Base-by-base conservation (phyloP, 2,329 filamentous ascomycete genomes). In the Ophiosphaerella narmari region DNA sequence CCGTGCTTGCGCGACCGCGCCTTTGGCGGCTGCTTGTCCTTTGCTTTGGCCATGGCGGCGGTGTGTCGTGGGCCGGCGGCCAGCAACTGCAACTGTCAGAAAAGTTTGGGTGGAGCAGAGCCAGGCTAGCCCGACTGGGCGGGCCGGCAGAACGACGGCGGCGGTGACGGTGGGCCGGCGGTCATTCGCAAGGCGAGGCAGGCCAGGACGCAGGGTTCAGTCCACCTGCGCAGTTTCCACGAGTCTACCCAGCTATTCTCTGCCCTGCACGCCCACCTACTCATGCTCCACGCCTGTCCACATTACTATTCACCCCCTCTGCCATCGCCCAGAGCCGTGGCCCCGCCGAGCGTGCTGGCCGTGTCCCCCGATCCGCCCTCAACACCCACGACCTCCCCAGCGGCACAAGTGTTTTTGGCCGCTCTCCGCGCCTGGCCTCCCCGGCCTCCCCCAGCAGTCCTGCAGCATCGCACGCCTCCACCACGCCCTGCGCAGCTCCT, bases 41-140 rank as follows among this genome's bases (percentile, higher is more conserved):
- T 61, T 57, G 68, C 61, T 54, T 71, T 73, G 45, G 60, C 66
- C 71, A 73, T 73, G 42, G 62, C 51, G 54, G 53, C 47, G 43
- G 47, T 48, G 46, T 48, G 18, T 35, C 32, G 37, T 46, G 31
- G 54, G 44, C 46, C 31, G 53, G 42, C 46, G 43, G 31, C 42
- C 35, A 57, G 48, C 48, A 29, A 7, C 11, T 5, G 26, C 16
- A 8, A 6, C 48, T 38, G 47, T 49, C 46, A 54, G 56, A 65
- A 70, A 70, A 62, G 57, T 71, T 70, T 71, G 55, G 64, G 66
- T 67, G 65, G 62, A 63, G 26, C 36, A 39, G 16, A 34, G 36
- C 18, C 13, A 13, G 43, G 18, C 36, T 39, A 33, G 7, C 48
- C 32, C 44, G 12, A 41, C 42, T 24, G 14, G 14, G 39, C 43